These are phyloP conservation scores for Tribonema minus DNA, from an alignment of 108 stramenopile genomes.

Conservation along the genomic window DNA sequence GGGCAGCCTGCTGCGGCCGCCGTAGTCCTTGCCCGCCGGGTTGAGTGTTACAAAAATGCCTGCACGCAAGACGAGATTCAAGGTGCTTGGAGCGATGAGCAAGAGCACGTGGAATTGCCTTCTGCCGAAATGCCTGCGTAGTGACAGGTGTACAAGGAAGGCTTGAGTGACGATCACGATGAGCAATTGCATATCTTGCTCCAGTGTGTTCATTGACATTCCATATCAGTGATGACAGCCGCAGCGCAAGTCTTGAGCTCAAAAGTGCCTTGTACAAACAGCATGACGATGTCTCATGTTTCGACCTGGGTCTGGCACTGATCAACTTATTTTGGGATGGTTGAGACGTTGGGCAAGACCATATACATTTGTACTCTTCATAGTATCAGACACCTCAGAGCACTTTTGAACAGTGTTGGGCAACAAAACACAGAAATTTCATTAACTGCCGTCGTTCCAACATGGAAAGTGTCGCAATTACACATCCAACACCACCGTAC, in stretches of 20 bases:
- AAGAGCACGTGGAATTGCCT: background rate
- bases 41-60: conserved; percentile 70
- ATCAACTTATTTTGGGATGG: too few relatives aligned
- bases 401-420: too few relatives aligned
- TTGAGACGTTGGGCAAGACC: too few relatives aligned
- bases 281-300: too few relatives aligned
- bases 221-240: background rate
- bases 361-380: too few relatives aligned
- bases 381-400: too few relatives aligned
- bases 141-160: background rate
- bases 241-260: background rate
- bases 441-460: too few relatives aligned
- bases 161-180: background rate
- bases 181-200: background rate
- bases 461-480: too few relatives aligned
- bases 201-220: background rate
- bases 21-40: conserved; percentile 66
- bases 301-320: too few relatives aligned
- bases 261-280: too few relatives aligned
- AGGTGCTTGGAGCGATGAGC: background rate
- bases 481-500: too few relatives aligned
- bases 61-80: conserved; percentile 41
- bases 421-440: too few relatives aligned
- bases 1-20: conserved; percentile 62
- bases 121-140: background rate